Base-by-base conservation (phyloP, 2,329 filamentous ascomycete species). In the Penicillium decumbens region DNA sequence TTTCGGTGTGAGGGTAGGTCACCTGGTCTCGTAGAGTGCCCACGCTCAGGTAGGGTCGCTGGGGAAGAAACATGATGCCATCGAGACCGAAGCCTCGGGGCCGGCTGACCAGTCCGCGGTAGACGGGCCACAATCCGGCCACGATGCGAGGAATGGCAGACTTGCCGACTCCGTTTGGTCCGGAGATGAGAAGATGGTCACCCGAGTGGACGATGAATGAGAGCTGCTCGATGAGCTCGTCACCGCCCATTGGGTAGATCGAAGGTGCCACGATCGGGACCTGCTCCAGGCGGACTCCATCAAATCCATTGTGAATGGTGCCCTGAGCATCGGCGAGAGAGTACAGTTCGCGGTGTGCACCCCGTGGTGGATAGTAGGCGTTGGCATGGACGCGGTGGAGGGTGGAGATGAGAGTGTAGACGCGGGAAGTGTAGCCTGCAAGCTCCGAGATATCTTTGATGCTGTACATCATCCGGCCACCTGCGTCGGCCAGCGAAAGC, bases 401-500 rank as follows among this genome's bases (percentile, higher is more conserved):
- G 0, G 93, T 95, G 39, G 90, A 92, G 64, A 98, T 95, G 35
- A 98, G 79, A 9, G 90, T 95, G 74, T 96, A 98, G 10, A 98
- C 91, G 39, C 93, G 84, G 50, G 89, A 95, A 0, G 93, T 98
- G 73, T 97, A 95, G 20, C 93, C 93, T 4, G 93, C 93, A 29
- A 98, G 78, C 68, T 98, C 93, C 1, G 91, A 91, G 30, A 98
- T 81, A 65, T 98, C 95, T 72, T 98, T 98, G 77, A 98, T 95
- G 54, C 88, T 93, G 76, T 98, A 98, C 93, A 98, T 98, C 89
- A 98, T 96, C 41, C 93, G 82, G 24, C 92, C 92, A 51, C 93
- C 93, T 1, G 93, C 93, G 71, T 98, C 93, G 8, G 93, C 93
- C 32, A 98, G 80, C 13, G 92, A 97, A 28, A 98, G 80, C 93